A percentile compares a stretch with the other conserved stretches of the same genome.
These are phyloP conservation scores for Trichomonascaceae sp. DNA, from an alignment of 1,139 yeast species.

Conservation along the genomic window DNA sequence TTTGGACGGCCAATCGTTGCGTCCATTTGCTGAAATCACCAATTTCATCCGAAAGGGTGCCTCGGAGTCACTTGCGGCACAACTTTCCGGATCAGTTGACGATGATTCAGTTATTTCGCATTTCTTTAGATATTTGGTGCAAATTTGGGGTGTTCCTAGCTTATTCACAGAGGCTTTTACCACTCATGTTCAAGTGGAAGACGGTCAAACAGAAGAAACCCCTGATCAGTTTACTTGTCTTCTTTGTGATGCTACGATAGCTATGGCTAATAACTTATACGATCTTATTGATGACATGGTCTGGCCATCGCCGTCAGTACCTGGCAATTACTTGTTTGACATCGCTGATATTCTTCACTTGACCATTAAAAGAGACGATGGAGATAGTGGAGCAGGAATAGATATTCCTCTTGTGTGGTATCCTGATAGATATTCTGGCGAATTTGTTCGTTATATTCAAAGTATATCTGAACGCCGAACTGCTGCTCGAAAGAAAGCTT, in stretches of 20 bases:
- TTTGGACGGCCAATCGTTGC: conserved; percentile 35
- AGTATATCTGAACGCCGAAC: conserved; percentile 17
- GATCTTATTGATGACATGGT: conserved; percentile 26
- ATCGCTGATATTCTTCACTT: conserved; percentile 39
- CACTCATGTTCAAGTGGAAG: conserved; percentile 18
- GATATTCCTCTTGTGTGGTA: conserved; percentile 35
- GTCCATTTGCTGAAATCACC: conserved; percentile 38
- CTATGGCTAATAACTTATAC: conserved; percentile 21
- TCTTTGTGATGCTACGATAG: conserved; percentile 23
- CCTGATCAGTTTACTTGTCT: conserved; percentile 18
- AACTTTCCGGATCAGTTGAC: conserved; percentile 15
- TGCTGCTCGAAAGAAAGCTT: conserved; percentile 24
- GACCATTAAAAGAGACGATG: conserved; percentile 34
- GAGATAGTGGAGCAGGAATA: conserved; percentile 33
- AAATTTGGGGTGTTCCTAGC: conserved; percentile 16
- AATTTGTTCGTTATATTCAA: conserved; percentile 23
- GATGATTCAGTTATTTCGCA: conserved; percentile 21
- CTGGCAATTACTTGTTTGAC: conserved; percentile 28
- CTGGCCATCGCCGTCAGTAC: conserved; percentile 24
- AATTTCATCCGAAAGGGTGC: conserved; percentile 27
- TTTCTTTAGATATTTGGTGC: conserved; percentile 17
- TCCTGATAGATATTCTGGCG: conserved; percentile 41
- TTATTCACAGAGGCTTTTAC: conserved; percentile 17
- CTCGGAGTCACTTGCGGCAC: conserved; percentile 25
- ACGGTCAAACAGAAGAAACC: not conserved